Evolutionary conservation across 1,284 basidiomycete species (phyloP).

Genomic region (Golubevia sp.): DNA sequence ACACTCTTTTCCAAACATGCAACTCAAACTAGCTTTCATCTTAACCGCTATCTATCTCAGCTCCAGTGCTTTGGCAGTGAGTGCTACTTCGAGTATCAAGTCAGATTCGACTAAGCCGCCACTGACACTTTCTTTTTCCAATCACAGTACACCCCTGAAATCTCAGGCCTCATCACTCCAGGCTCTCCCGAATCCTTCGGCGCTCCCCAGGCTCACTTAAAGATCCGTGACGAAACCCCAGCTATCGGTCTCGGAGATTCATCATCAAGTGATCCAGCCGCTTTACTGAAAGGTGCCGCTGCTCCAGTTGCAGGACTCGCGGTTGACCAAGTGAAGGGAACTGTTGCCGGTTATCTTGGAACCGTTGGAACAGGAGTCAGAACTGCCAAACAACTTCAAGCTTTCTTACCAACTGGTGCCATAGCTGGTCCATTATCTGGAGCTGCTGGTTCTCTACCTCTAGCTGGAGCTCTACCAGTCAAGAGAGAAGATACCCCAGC

Average conservation of each 20-base stretch:
- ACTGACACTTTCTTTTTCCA: background rate
- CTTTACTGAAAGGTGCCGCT: background rate
- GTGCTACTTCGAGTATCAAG: background rate
- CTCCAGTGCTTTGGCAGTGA: no score
- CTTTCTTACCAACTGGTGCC: background rate
- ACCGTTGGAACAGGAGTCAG: background rate
- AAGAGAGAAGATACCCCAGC: background rate
- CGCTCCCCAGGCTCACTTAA: background rate
- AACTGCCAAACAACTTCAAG: background rate
- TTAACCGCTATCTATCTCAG: no score
- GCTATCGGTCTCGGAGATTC: background rate
- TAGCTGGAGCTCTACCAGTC: background rate
- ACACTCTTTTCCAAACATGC: no score
- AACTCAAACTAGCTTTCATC: no score
- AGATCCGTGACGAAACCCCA: background rate
- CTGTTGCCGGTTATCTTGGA: background rate
- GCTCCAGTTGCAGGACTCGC: background rate
- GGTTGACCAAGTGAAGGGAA: background rate
- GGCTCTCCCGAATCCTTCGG: background rate
- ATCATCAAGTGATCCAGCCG: background rate
- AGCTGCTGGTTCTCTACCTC: no score
- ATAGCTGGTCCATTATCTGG: no score
- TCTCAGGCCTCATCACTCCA: background rate
- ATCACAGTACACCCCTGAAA: no score
- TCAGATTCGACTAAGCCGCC: background rate